Percentiles rank a stretch among this genome's conserved stretches.
Conservation (phyloP, 805 yeast species). For the Sungouiozyma intestinalis region DNA sequence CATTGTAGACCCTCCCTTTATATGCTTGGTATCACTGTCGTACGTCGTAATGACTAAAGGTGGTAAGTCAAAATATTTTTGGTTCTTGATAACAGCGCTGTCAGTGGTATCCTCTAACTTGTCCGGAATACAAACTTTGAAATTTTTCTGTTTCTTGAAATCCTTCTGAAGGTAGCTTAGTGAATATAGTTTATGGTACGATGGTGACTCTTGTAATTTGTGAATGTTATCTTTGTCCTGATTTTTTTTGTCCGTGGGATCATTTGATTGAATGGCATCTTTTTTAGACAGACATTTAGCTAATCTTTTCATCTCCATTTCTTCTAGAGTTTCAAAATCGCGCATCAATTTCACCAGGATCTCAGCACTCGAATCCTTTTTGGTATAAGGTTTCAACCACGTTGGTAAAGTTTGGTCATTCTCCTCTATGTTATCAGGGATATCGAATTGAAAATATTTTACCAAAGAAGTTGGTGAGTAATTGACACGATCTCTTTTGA, state of each 20-base stretch:
- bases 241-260: background rate
- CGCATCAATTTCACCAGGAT: slow-evolving; percentile 21
- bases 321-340: slow-evolving; percentile 30
- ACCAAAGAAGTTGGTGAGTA: slow-evolving; percentile 26
- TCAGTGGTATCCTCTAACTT: background rate
- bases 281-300: slow-evolving; percentile 16
- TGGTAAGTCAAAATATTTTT: slow-evolving; percentile 1
- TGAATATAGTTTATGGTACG: slow-evolving; percentile 19
- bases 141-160: slow-evolving; percentile 9
- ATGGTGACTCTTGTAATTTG: slow-evolving; percentile 4
- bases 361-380: slow-evolving; percentile 11
- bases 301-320: slow-evolving; percentile 23
- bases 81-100: background rate
- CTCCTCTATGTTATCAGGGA: slow-evolving; percentile 14
- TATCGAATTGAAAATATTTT: slow-evolving; percentile 21
- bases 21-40: slow-evolving; percentile 4
- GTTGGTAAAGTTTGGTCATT: slow-evolving; percentile 21
- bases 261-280: background rate
- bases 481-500: slow-evolving; percentile 24
- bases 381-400: slow-evolving; percentile 22
- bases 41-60: slow-evolving; percentile 2
- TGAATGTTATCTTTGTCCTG: background rate
- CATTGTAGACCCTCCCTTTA: slow-evolving; percentile 2
- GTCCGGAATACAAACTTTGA: background rate
- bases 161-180: slow-evolving; percentile 15